A percentile compares a stretch with the other conserved stretches of the same genome.
Evolutionary conservation across 1,284 basidiomycete genomes (phyloP).

Genomic region (Ceratobasidium papillatum): DNA sequence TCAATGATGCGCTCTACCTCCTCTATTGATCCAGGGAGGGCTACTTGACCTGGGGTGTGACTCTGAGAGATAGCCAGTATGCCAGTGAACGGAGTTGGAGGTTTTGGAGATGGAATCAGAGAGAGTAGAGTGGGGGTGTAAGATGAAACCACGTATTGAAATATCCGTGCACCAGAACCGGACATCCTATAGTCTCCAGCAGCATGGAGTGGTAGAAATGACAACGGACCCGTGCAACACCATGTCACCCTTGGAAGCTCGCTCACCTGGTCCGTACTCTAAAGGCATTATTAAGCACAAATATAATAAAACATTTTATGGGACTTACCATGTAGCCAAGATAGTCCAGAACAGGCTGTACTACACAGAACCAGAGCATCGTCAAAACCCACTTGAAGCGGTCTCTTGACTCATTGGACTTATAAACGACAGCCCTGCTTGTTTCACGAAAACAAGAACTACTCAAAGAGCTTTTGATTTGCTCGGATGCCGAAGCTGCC

Average conservation of each 20-base stretch:
- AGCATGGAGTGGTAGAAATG: conserved; percentile 11
- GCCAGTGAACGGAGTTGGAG: background rate
- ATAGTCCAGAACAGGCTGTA: background rate
- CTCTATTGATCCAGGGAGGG: background rate
- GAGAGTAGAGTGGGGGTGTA: background rate
- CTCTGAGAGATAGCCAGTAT: background rate
- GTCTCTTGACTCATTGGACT: background rate
- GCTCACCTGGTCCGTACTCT: background rate
- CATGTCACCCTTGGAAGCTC: background rate
- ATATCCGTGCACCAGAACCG: background rate
- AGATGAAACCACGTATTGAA: conserved; percentile 4
- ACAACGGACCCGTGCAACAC: conserved; percentile 2
- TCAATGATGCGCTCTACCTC: background rate
- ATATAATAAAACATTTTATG: background rate
- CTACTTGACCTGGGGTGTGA: background rate
- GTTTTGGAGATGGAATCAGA: background rate
- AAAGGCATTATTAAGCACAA: too few relatives aligned
- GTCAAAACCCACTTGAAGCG: background rate
- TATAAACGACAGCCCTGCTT: background rate
- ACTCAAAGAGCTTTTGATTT: background rate
- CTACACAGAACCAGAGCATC: background rate
- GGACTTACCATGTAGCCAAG: conserved; percentile 4
- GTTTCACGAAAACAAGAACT: background rate
- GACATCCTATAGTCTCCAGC: background rate
- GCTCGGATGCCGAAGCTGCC: too few relatives aligned